Evolutionary conservation across 139 green algal genomes (phyloP), one percentile per base, ranked within the genome.

Genomic region (Chlamydomonas applanata): DNA sequence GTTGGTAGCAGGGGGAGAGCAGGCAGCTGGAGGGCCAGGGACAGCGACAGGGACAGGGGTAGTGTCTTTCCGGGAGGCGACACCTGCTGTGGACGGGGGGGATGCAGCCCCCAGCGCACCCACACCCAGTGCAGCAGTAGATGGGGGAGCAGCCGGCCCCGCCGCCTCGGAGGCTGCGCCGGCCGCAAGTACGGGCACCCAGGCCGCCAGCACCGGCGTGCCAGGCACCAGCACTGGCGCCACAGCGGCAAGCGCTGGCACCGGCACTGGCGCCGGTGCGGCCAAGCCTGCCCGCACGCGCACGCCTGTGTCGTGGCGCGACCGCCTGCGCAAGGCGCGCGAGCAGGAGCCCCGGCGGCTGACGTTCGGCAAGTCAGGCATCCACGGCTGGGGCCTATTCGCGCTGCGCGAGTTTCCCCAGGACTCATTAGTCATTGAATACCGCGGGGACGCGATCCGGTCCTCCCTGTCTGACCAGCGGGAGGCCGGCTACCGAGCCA

Each of bases 351-450:
- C 36, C 4, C 46, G 88, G 53, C 86, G 91, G 27, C 77, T 97
- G 34, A 83, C 89, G 45, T 95, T 97, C 74, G 91, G 92, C 72
- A 97, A 97, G 89, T 79, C 69, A 57, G 92, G 92, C 25, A 90
- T 97, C 49, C 91, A 96, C 73, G 92, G 92, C 5, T 96, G 91
- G 91, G 91, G 94, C 65, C 76, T 97, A n/a, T 91, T 97, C 79
- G 93, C 93, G 13, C 77, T 79, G 14, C 54, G 53, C 33, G 57
- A 77, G 71, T 88, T 97, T 20, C 74, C 71, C 29, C 83, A 92
- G 84, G 94, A 95, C 78, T 80, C 74, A 20, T 93, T 97, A 82
- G 86, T 98, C 3, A 88, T 90, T 0, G 92, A 98, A 87, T 98
- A 96, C 82, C 82, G 90, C 3, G 94, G 94, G 0, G 92, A 96